A percentile compares a stretch with the other conserved stretches of the same genome.
These are phyloP conservation scores for Beauveria sp. DNA, from an alignment of 2,329 filamentous ascomycete genomes.

Conservation along the genomic window DNA sequence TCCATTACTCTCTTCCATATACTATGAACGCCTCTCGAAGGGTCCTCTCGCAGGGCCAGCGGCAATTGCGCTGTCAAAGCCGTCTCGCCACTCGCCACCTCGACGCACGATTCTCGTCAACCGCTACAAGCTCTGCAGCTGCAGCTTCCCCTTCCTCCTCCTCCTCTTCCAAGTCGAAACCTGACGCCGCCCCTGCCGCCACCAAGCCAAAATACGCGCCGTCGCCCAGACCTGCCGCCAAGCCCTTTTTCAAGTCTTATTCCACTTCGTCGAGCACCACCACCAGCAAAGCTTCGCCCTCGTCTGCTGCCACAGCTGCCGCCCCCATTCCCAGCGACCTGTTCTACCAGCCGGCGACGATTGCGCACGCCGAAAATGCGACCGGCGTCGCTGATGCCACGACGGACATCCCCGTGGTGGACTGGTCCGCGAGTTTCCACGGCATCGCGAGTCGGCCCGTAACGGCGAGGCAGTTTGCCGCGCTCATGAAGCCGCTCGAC, in stretches of 20 bases:
- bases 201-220: background rate
- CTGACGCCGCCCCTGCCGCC: background rate
- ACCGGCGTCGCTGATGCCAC: background rate
- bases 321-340: conserved; percentile 1
- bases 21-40: conserved; percentile 2
- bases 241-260: conserved; percentile 1
- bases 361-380: background rate
- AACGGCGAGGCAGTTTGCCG: conserved; percentile 56
- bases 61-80: background rate
- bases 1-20: background rate
- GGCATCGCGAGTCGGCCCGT: conserved; percentile 68
- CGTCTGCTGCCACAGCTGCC: background rate
- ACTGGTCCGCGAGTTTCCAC: conserved; percentile 82
- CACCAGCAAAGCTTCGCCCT: background rate
- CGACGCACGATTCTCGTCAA: background rate
- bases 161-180: background rate
- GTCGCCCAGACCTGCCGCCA: background rate
- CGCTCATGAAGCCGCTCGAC: conserved; percentile 60
- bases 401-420: conserved; percentile 30
- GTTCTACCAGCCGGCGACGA: conserved; percentile 2
- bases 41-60: background rate
- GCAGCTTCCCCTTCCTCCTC: background rate
- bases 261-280: background rate
- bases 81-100: background rate
- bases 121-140: background rate